Percentiles rank a stretch among this genome's conserved stretches.
These are phyloP conservation scores for Kurtzmaniella quercitrusa DNA, from an alignment of 1,139 yeast species.

Conservation along the genomic window DNA sequence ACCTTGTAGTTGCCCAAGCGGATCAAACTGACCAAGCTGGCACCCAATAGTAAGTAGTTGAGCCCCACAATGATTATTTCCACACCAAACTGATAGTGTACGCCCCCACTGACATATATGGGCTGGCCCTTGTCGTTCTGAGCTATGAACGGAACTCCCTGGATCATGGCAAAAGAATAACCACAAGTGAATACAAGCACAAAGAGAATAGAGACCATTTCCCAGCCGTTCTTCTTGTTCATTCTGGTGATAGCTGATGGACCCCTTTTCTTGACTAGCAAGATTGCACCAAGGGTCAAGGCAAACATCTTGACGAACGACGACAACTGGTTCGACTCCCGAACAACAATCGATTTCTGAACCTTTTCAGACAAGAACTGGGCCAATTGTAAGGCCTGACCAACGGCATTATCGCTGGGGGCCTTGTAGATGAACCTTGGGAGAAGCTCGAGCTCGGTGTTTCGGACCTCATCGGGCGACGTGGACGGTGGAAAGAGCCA, in stretches of 20 bases:
- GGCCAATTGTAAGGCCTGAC: conserved; percentile 47
- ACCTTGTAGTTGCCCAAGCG: conserved; percentile 30
- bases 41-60: conserved; percentile 43
- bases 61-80: conserved; percentile 52
- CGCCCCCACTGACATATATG: conserved; percentile 59
- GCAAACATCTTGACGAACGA: conserved; percentile 45
- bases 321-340: conserved; percentile 34
- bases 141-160: conserved; percentile 61
- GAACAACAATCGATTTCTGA: conserved; percentile 37
- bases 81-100: conserved; percentile 63
- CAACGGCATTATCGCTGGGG: conserved; percentile 21
- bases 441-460: not conserved
- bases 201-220: conserved; percentile 33
- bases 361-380: conserved; percentile 45
- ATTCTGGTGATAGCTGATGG: conserved; percentile 30
- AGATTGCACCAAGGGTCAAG: conserved; percentile 40
- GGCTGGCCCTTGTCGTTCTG: conserved; percentile 41
- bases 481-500: conserved; percentile 59
- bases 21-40: conserved; percentile 33
- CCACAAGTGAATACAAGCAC: conserved; percentile 53
- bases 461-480: conserved; percentile 13
- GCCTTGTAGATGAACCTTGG: conserved; percentile 21
- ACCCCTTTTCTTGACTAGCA: conserved; percentile 48
- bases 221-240: conserved; percentile 29
- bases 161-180: conserved; percentile 56